Base-by-base conservation (phyloP, 345 rosid species). In the Aquilaria sinensis region DNA sequence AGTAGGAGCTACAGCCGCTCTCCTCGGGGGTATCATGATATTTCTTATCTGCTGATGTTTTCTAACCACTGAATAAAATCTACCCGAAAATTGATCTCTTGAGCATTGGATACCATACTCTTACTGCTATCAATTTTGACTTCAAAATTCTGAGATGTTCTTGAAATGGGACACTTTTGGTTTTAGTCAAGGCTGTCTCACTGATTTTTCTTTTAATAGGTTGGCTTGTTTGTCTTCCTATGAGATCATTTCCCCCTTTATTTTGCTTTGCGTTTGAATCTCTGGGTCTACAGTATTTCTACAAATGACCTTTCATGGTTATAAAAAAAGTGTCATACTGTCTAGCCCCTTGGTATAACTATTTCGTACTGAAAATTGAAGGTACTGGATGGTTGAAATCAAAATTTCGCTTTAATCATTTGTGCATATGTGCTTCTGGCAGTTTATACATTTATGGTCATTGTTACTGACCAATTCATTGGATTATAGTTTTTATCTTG, bases 1-100 rank as follows among this genome's bases (percentile, higher is more conserved):
- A 87, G 96, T 73, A 85, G 92, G 80, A 88, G 93, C 77, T 63
- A 71, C 72, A 91, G 96, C 74, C 94, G 78, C 53, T 91, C 96
- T 62, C 96, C 97, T 31, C 84, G 89, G 34, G 86, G 96, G 99
- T 91, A 78, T 71, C 60, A 64, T 66, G 62, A 52, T 53, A 50
- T 62, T 65, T 57, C 54, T 4, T 16, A 43, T 54, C 13, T 9
- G 4, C 13, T 9, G 4, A 10, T 9, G 34, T 29, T 4, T 3
- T 33, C 23, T 8, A 29, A 3, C 23, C 23, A 23, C 23, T 54
- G 30, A 10, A 8, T 54, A 33, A 6, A 54, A 54, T 29, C 10
- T 29, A 3, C 30, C 0, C 2, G 0, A 54, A 54, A 3, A 11
- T 55, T 31, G 3, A 31, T 14, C 30, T 55, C n/a, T 30, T 55